These are phyloP conservation scores for Sinapis alba DNA, from an alignment of 441 rosid species.

Conservation along the genomic window DNA sequence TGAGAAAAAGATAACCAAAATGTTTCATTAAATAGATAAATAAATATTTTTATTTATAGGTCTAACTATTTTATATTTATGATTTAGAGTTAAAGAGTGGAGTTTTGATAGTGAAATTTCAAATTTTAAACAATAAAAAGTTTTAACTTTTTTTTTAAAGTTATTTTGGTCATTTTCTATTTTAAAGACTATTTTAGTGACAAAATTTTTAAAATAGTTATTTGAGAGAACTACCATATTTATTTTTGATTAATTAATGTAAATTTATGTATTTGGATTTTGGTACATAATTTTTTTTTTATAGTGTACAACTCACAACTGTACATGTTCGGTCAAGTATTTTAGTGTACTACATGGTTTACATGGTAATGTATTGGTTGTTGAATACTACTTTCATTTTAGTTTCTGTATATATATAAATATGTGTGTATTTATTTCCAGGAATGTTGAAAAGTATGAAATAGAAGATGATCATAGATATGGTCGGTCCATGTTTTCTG, in stretches of 20 bases:
- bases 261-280: not conserved
- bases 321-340: not conserved
- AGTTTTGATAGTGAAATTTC: too few species aligned
- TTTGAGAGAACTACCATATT: too few species aligned
- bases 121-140: too few species aligned
- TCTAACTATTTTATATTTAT: too few species aligned
- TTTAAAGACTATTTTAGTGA: too few species aligned
- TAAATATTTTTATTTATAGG: too few species aligned
- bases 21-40: too few species aligned
- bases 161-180: too few species aligned
- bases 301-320: not conserved
- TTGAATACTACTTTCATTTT: not conserved
- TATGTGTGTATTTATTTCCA: not conserved
- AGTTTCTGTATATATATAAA: not conserved
- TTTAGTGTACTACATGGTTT: not conserved
- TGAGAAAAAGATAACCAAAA: too few species aligned
- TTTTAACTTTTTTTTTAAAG: too few species aligned
- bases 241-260: not conserved
- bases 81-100: too few species aligned
- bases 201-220: too few species aligned
- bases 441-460: constrained; percentile 14
- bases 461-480: not conserved
- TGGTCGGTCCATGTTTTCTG: constrained; percentile 20
- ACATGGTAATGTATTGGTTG: not conserved
- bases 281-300: not conserved